Base-by-base conservation (phyloP, 163 green algal genomes). In the Picocystis sp. region DNA sequence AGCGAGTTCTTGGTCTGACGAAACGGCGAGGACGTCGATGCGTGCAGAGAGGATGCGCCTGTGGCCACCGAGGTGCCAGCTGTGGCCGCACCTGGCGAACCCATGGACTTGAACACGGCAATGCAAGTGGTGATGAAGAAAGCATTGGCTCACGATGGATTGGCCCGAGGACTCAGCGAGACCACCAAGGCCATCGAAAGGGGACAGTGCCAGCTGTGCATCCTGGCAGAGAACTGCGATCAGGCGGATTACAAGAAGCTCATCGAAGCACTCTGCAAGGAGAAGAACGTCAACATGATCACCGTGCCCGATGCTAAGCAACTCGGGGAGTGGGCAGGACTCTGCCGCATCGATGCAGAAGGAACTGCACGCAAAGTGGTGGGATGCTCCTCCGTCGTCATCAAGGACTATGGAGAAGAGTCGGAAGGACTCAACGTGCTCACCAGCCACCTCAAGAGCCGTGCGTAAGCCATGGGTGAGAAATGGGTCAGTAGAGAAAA, bases 191-290 rank as follows among this genome's bases (percentile, higher is more conserved):
- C 77, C 49, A 82, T 91, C 33, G 81, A 91, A 65, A 71, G 53
- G 52, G 33, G 56, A 24, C 44, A 87, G 68, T 89, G 79, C 13
- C 87, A 94, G 79, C 77, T 99, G 56, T 93, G 80, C 69, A 81
- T 99, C 53, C 74, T 99, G 42, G 88, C 90, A 21, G 79, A 97
- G 67, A 86, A 99, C 81, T 97, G 89, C 82, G 87, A 97, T 77
- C 82, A 98, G 73, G 78, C 87, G 52, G 89, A 97, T 74, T 97
- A 96, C 81, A 94, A 89, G 71, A 99, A 99, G 88, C 84, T 99
- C 42, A 87, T 98, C 29, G 80, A 96, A 81, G 91, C 84, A 0
- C 82, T 99, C 51, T 98, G 89, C 76, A 71, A 79, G 34, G 90
- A 99, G 84, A 80, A 95, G 66, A 84, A 83, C 62, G 87, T 97